Conservation (phyloP, 805 yeast species). For the Metschnikowia santaceciliae region DNA sequence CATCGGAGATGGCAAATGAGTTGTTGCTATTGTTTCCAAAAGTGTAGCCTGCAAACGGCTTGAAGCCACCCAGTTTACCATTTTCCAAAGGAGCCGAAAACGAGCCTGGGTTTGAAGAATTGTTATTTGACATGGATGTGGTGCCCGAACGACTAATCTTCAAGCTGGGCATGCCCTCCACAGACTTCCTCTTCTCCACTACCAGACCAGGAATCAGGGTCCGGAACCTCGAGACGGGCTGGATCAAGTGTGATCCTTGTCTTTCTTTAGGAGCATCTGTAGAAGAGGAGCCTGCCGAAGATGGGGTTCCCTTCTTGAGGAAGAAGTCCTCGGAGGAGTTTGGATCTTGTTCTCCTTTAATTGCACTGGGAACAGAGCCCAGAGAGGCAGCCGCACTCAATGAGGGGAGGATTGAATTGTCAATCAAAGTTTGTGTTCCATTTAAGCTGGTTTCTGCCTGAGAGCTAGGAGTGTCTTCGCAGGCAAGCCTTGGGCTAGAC, state of each 20-base stretch:
- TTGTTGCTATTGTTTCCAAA: conserved; percentile 24
- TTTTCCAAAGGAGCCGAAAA: conserved; percentile 3
- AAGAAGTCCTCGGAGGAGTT: conserved; percentile 55
- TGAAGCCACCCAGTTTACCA: conserved; percentile 4
- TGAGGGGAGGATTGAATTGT: conserved; percentile 31
- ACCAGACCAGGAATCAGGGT: conserved; percentile 28
- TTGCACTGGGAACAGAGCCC: conserved; percentile 21
- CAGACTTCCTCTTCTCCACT: conserved; percentile 31
- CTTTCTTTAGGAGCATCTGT: conserved; percentile 26
- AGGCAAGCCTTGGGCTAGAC: neutral
- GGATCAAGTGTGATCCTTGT: conserved; percentile 34
- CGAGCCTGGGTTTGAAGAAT: conserved; percentile 9
- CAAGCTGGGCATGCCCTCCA: conserved; percentile 35
- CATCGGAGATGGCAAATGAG: conserved; percentile 32
- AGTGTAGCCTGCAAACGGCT: conserved; percentile 17
- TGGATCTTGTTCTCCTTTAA: conserved; percentile 15
- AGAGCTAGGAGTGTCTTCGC: neutral
- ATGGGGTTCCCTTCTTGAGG: conserved; percentile 26
- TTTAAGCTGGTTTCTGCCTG: neutral
- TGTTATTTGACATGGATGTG: conserved; percentile 17
- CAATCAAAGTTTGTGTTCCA: conserved; percentile 6
- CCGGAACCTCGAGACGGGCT: conserved; percentile 42
- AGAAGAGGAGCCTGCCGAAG: conserved; percentile 10
- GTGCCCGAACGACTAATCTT: conserved; percentile 28
- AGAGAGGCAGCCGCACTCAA: conserved; percentile 30